Percentiles rank a stretch among this genome's conserved stretches.
phyloP scores from a whole-genome alignment of 441 rosid genomes.

The Erodium texanum region DNA sequence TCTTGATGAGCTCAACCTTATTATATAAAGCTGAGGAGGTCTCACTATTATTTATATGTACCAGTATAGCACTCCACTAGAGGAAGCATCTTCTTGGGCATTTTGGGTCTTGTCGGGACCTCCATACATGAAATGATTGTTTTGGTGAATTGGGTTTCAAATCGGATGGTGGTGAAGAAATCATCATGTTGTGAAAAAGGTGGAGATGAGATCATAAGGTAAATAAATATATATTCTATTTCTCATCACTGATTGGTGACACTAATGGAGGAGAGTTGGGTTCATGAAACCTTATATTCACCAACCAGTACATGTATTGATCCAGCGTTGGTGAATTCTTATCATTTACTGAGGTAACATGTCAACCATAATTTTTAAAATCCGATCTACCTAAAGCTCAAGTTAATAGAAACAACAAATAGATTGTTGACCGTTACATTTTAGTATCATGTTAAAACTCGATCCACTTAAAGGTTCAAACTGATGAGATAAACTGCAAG shows the following conservation, averaged over 20 bases:
- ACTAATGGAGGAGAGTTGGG: not conserved
- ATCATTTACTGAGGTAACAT: not conserved
- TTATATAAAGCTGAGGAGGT: too few relatives aligned
- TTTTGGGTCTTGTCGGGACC: not conserved
- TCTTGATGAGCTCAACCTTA: not conserved
- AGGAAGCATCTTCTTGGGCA: not conserved
- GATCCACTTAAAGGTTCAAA: too few relatives aligned
- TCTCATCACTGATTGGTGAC: constrained; percentile 2
- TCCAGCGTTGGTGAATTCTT: not conserved
- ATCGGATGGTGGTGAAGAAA: not conserved
- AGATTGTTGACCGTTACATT: too few relatives aligned
- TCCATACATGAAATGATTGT: not conserved
- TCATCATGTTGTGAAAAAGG: not conserved
- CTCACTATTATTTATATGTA: not conserved
- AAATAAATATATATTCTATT: not conserved
- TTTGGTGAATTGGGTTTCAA: not conserved
- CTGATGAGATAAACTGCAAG: not conserved
- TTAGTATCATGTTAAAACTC: too few relatives aligned
- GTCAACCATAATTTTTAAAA: not conserved
- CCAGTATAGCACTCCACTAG: not conserved
- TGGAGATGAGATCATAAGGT: too few relatives aligned
- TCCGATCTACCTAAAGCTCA: not conserved
- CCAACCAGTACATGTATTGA: not conserved
- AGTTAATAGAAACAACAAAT: too few relatives aligned
- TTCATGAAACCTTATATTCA: not conserved